phyloP scores from a whole-genome alignment of 1,284 basidiomycete genomes.

The Puccinia polysora region DNA sequence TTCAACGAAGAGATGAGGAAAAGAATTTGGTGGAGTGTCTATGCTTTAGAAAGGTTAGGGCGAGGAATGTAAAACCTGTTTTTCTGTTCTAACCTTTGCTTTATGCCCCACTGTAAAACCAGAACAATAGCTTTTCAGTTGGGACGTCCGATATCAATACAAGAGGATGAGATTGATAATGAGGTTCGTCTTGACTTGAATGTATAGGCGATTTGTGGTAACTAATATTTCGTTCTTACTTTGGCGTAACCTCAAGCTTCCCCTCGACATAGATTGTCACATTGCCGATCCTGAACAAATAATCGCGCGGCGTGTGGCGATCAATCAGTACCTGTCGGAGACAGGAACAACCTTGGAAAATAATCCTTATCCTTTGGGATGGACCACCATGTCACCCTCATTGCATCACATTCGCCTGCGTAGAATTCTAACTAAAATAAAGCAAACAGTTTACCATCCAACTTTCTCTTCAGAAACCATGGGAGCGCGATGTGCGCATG shows the following conservation, averaged over 20 bases:
- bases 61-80: background rate
- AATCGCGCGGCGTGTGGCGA: slow-evolving; percentile 4
- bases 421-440: slow-evolving; percentile 29
- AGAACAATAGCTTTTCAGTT: slow-evolving; percentile 39
- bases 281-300: slow-evolving; percentile 29
- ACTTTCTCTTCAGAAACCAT: background rate
- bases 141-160: slow-evolving; percentile 32
- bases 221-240: background rate
- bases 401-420: slow-evolving; percentile 34
- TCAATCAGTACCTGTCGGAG: slow-evolving; percentile 13
- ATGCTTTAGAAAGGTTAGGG: slow-evolving; percentile 21
- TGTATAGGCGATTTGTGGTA: background rate
- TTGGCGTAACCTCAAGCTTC: slow-evolving; percentile 9
- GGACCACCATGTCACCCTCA: slow-evolving; percentile 27
- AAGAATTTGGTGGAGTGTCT: slow-evolving; percentile 40
- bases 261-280: slow-evolving; percentile 40
- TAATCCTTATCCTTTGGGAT: slow-evolving; percentile 27
- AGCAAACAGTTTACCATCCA: slow-evolving; percentile 26
- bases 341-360: slow-evolving; percentile 14
- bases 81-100: background rate
- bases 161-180: slow-evolving; percentile 37
- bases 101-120: background rate
- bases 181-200: slow-evolving; percentile 15
- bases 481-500: background rate
- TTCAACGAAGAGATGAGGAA: slow-evolving; percentile 36